Base-by-base conservation (phyloP, 1,284 basidiomycete genomes). In the Stygiomarasmius scandens region DNA sequence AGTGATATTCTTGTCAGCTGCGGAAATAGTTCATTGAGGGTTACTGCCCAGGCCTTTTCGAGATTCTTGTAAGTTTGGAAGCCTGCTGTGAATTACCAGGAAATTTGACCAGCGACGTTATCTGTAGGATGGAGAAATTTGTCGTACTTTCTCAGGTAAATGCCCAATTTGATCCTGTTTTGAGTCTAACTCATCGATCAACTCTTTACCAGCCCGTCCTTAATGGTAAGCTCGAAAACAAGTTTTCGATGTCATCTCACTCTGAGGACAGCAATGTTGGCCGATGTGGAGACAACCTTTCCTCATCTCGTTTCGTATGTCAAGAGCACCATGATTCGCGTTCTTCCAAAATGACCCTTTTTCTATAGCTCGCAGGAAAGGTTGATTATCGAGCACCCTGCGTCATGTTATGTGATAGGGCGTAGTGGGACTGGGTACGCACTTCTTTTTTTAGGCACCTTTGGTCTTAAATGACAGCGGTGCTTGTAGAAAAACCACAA, bases 401-500 rank as follows among this genome's bases (percentile, higher is more conserved):
- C 74, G 0, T 89, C 87, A 0, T 88, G 85, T 58, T 89, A 85
- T 66, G 87, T 90, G 16, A 64, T 90, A 2, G 89, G 88, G 0
- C 75, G 89, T 36, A 89, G 87, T 63, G 89, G 89, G 2, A 90
- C 88, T 0, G 87, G 88, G 86, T 87, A 67, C 19, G 73, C 54
- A 24, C 22, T 8, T 5, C 29, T 32, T 32, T 16, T 11, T 23
- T 24, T 22, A 8, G 36, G 16, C 11, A 4, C 2, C 19, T 53
- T 2, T 22, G 25, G 24, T 19, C 60, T 2, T 1, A 49, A 14
- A 0, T 16, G 16, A 11, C 14, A 36, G 44, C 10, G 16, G 24
- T 19, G 49, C 60, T 55, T 20, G 29, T 22, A 89, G 87, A 3
- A 90, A 91, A 79, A 91, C 87, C 0, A 89, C 87, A 0, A 88